These are phyloP conservation scores for Monosiga brevicollis DNA, from an alignment of 78 protist species.

Conservation along the genomic window DNA sequence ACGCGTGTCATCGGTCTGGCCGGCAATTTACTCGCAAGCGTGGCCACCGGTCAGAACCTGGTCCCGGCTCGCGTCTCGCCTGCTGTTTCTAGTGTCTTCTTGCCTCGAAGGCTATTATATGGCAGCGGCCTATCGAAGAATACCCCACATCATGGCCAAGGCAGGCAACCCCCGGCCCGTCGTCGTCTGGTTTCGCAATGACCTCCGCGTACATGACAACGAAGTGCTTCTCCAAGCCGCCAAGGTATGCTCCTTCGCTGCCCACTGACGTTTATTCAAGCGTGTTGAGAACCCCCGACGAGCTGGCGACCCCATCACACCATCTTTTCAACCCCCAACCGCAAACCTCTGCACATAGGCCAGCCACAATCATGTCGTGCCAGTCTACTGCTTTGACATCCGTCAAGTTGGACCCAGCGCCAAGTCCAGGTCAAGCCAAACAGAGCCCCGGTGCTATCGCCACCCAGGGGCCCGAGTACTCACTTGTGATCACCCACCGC, in stretches of 20 bases:
- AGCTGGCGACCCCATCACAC: background rate
- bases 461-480: background rate
- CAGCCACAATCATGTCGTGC: background rate
- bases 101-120: too few species aligned
- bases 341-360: background rate
- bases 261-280: too few species aligned
- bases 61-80: too few species aligned
- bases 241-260: background rate
- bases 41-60: too few species aligned
- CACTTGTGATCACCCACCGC: background rate
- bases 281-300: background rate
- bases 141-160: too few species aligned
- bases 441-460: background rate
- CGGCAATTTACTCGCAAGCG: too few species aligned
- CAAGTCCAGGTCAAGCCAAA: background rate
- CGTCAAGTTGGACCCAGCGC: background rate
- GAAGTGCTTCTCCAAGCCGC: background rate
- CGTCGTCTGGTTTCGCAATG: background rate
- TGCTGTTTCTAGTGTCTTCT: too few species aligned
- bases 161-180: too few species aligned
- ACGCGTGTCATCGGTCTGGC: too few species aligned
- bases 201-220: conserved; percentile 30
- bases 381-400: conserved; percentile 20
- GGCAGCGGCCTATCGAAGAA: too few species aligned
- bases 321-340: background rate